Base-by-base conservation (phyloP, 2,329 filamentous ascomycete genomes). In the Fusarium fujikuroi region DNA sequence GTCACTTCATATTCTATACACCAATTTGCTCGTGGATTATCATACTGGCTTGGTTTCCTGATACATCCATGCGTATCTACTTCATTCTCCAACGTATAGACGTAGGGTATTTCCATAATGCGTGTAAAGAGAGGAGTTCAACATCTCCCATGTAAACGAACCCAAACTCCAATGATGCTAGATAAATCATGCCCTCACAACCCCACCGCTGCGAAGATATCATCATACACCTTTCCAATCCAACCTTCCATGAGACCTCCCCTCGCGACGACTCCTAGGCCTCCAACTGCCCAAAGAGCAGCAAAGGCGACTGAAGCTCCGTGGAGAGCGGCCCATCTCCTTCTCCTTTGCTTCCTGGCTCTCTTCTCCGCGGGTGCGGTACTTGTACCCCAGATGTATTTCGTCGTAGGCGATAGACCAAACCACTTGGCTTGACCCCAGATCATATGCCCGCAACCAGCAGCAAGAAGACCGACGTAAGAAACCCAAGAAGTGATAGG, bases 391-490 rank as follows among this genome's bases (percentile, higher is more conserved):
- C 76, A 77, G 18, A 79, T 82, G 80, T 81, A 89, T 76, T 81
- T 87, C 71, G 84, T 85, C 4, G 86, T 85, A 25, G 92, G 91
- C 57, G 91, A 86, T 52, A 88, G 85, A 0, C 90, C 90, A 67
- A 95, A 84, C 93, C 94, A 98, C 81, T 90, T 92, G n/a, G 94
- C 93, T 83, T 90, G 90, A 5, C 95, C 95, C 90, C 94, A 97
- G 12, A 93, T 89, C 80, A 95, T 91, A 83, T 98, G 95, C 67
- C 91, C 93, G 30, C 89, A 91, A 0, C 91, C 92, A 0, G 92
- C 83, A 21, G 84, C 85, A 11, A 97, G 84, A 54, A 98, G 85
- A 4, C 90, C 87, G 3, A 85, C 78, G 80, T 97, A 97, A 3
- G 92, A 91, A 2, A 87, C 75, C 80, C 90, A 92, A n/a, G 92